phyloP scores from a whole-genome alignment of 257 asterid genomes.

The Solanum medicagineum region DNA sequence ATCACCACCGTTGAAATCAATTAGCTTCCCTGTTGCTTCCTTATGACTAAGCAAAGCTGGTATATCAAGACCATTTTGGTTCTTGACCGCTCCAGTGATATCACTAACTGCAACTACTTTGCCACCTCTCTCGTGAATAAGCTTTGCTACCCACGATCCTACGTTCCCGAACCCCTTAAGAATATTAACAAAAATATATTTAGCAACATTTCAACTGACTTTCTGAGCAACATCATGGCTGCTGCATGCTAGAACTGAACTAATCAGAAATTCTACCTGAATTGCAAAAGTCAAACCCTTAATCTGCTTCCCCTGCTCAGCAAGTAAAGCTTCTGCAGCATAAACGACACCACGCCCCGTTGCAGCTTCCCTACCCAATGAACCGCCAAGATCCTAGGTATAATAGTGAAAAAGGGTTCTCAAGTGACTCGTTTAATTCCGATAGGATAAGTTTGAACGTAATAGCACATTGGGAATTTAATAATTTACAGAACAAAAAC shows the following conservation, averaged over 20 bases:
- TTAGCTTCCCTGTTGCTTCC: conserved; percentile 45
- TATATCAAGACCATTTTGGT: conserved; percentile 62
- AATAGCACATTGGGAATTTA: neutral
- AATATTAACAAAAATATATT: neutral
- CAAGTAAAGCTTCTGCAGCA: conserved; percentile 80
- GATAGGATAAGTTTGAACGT: neutral
- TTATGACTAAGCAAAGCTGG: conserved; percentile 49
- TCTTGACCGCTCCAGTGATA: conserved; percentile 74
- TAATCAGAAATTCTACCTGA: conserved; percentile 37
- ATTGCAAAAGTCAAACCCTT: conserved; percentile 63
- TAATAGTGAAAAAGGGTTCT: neutral
- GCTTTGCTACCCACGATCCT: conserved; percentile 85
- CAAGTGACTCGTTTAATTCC: neutral
- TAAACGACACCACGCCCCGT: conserved; percentile 91
- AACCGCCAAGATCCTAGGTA: conserved; percentile 81
- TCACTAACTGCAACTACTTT: conserved; percentile 84
- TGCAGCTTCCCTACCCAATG: conserved; percentile 89
- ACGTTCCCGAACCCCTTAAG: conserved; percentile 85
- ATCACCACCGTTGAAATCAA: conserved; percentile 58
- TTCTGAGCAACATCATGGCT: neutral
- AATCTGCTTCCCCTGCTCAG: conserved; percentile 69
- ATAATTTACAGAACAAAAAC: conserved; percentile 1
- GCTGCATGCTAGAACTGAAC: neutral
- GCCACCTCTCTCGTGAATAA: conserved; percentile 81
- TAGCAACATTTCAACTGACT: neutral